These are phyloP conservation scores for Aspergillus pseudoglaucus DNA, from an alignment of 2,329 filamentous ascomycete genomes.

Conservation along the genomic window DNA sequence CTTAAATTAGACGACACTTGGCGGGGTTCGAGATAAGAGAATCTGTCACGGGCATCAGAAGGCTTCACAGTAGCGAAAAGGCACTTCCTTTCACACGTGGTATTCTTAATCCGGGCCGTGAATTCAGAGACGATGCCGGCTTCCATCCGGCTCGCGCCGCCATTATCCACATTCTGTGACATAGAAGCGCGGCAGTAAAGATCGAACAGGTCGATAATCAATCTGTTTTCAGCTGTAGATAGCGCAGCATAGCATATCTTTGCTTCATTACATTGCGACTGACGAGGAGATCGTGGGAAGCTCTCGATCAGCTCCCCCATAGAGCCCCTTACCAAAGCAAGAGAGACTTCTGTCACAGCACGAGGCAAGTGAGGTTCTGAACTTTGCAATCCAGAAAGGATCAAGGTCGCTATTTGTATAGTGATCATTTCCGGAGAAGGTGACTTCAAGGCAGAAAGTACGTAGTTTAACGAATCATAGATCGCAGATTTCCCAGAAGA, in stretches of 20 bases:
- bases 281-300: constrained; percentile 14
- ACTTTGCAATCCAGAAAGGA: constrained; percentile 19
- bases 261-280: constrained; percentile 14
- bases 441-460: constrained; percentile 15
- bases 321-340: constrained; percentile 9
- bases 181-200: constrained; percentile 17
- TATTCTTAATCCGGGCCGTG: constrained; percentile 10
- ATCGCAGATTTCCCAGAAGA: constrained; percentile 16
- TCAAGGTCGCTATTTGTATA: constrained; percentile 16
- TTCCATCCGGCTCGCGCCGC: constrained; percentile 1
- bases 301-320: constrained; percentile 12
- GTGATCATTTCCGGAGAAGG: constrained; percentile 6
- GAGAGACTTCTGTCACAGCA: constrained; percentile 7
- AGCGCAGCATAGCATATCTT: constrained; percentile 14
- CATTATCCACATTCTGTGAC: constrained; percentile 3
- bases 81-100: constrained; percentile 8
- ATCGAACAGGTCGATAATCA: constrained; percentile 20
- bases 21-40: constrained; percentile 7
- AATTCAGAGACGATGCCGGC: constrained; percentile 15
- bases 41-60: constrained; percentile 5
- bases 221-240: constrained; percentile 15
- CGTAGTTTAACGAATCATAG: constrained; percentile 16
- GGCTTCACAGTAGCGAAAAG: constrained; percentile 9
- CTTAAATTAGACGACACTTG: constrained; percentile 19
- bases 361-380: constrained; percentile 6